Conservation (phyloP, 805 yeast genomes). For the Wickerhamomyces queroliae region DNA sequence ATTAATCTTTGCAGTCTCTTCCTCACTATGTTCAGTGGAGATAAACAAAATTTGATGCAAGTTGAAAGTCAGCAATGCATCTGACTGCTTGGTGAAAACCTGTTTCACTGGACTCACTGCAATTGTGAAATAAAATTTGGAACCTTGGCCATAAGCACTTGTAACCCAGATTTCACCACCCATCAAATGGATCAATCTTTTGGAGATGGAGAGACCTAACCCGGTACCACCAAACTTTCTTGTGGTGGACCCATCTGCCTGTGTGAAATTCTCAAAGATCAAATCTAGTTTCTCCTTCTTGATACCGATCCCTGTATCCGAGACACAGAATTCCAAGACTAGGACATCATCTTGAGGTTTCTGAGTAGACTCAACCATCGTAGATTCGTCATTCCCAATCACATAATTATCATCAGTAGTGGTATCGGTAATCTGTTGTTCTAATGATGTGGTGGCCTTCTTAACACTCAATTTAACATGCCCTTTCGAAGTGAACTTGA, state of each 20-base stretch:
- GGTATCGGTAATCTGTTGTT: constrained; percentile 15
- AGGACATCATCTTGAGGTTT: constrained; percentile 29
- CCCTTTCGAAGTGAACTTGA: constrained; percentile 79
- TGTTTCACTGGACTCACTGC: constrained; percentile 66
- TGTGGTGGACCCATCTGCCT: constrained; percentile 91
- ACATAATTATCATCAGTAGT: constrained; percentile 24
- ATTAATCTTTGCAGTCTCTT: constrained; percentile 45
- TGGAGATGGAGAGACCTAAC: constrained; percentile 80
- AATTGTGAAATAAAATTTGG: constrained; percentile 77
- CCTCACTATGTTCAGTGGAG: constrained; percentile 52
- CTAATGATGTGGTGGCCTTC: constrained; percentile 34
- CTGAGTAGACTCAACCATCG: constrained; percentile 5
- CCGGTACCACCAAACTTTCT: constrained; percentile 94
- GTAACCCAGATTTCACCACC: constrained; percentile 94
- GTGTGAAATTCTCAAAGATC: constrained; percentile 86
- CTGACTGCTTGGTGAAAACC: constrained; percentile 57
- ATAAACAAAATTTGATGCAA: constrained; percentile 67
- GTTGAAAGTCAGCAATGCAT: constrained; percentile 65
- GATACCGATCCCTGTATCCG: constrained; percentile 90
- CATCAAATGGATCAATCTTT: constrained; percentile 82
- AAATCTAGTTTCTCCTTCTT: constrained; percentile 79
- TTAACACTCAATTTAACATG: constrained; percentile 73
- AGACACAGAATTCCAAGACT: constrained; percentile 73
- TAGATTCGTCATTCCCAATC: constrained; percentile 25
- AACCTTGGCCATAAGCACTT: constrained; percentile 74